Conservation (phyloP, 2,329 filamentous ascomycete species). For the Knufia fluminis region DNA sequence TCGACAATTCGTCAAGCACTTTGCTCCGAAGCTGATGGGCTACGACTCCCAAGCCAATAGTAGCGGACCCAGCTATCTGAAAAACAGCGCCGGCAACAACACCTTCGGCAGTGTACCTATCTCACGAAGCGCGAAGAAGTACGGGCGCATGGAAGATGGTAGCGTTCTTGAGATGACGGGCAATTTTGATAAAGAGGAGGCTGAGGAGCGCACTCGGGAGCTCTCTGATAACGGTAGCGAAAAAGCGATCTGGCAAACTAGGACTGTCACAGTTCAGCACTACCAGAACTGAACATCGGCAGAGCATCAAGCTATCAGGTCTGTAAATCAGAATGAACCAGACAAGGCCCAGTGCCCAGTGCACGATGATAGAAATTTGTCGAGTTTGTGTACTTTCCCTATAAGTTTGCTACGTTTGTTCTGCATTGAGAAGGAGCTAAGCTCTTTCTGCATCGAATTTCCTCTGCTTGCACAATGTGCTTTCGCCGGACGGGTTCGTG, state of each 20-base stretch:
- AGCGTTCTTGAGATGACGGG: not conserved
- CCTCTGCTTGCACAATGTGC: too few species aligned
- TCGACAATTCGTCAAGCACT: constrained; percentile 1
- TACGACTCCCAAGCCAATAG: not conserved
- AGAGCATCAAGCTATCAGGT: too few species aligned
- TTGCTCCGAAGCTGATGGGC: not conserved
- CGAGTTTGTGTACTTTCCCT: too few species aligned
- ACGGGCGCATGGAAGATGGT: not conserved
- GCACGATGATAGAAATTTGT: too few species aligned
- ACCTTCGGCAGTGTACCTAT: not conserved
- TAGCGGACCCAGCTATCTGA: not conserved
- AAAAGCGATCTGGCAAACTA: constrained; percentile 4
- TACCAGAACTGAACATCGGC: not conserved
- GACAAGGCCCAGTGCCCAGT: too few species aligned
- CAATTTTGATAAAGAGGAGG: not conserved
- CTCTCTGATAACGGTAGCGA: not conserved
- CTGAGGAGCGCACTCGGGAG: not conserved
- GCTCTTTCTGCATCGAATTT: too few species aligned
- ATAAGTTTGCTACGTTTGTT: too few species aligned
- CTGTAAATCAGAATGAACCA: too few species aligned
- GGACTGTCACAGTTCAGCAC: not conserved
- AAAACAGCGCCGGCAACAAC: not conserved
- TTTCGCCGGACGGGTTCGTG: too few species aligned
- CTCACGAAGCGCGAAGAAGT: not conserved
- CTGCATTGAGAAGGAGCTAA: too few species aligned